Evolutionary conservation across 2,329 filamentous ascomycete genomes (phyloP), one percentile per base, ranked within the genome.

Genomic region (Pseudopithomyces chartarum): DNA sequence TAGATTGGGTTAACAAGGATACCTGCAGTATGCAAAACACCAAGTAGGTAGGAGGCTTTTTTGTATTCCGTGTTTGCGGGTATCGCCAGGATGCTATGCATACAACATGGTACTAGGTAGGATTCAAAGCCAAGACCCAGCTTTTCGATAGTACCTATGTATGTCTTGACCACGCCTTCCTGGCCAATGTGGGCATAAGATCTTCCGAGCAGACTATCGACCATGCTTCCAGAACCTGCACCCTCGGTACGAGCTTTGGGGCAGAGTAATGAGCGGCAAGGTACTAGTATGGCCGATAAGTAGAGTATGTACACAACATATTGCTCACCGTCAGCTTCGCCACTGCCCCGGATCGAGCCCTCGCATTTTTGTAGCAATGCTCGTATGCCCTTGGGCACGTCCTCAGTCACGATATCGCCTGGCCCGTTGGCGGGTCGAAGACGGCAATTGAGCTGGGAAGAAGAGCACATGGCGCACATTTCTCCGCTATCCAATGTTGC

Each of bases 341-440:
- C 46, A 26, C 46, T 17, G 19, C 29, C 20, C 38, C 7, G 13
- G 12, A 34, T 48, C 19, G 12, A 33, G 45, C 32, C 44, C 17
- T 34, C n/a, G 17, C 10, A 8, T 11, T 3, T 36, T 6, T 29
- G 6, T 6, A 49, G 34, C 17, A 23, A 39, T 12, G 46, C n/a
- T n/a, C n/a, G n/a, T n/a, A n/a, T 38, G 17, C 17, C 26, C 36
- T 20, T 36, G 15, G 38, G 22, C 42, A 49, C 54, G 12, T 34
- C n/a, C n/a, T 19, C 17, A 32, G 47, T 39, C 26, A 58, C 59
- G 55, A 52, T 58, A 57, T 60, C 55, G 54, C 54, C 48, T 34
- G 50, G 44, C 6, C 56, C 46, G 54, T 52, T 20, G 29, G 54
- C 36, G 52, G n/a, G 36, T 29, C n/a, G 19, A 38, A 19, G 44